phyloP scores from a whole-genome alignment of 176 grass and related monocot genomes.

The Carex myosuroides region DNA sequence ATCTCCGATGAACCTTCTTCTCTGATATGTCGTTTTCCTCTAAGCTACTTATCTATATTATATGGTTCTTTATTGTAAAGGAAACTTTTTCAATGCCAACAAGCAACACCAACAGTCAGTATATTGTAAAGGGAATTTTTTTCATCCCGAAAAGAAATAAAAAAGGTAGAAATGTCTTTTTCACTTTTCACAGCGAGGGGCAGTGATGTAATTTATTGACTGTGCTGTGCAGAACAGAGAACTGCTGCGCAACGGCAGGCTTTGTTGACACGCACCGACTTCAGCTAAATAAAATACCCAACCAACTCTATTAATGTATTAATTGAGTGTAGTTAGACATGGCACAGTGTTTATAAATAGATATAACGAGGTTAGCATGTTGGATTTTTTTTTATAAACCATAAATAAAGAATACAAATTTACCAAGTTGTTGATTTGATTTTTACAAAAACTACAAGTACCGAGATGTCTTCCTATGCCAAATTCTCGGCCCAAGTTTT shows the following conservation, averaged over 20 bases:
- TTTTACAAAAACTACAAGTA: too few species aligned
- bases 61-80: background rate
- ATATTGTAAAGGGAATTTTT: background rate
- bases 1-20: constrained; percentile 29
- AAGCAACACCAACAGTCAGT: too few species aligned
- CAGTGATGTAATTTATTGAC: constrained; percentile 15
- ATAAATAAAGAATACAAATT: too few species aligned
- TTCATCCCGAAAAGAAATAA: background rate
- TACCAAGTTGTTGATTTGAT: too few species aligned
- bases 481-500: too few species aligned
- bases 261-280: constrained; percentile 14
- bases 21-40: constrained; percentile 42
- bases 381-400: background rate
- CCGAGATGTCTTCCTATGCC: too few species aligned
- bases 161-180: constrained; percentile 7
- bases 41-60: background rate
- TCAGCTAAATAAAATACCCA: background rate
- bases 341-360: background rate
- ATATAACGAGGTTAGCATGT: background rate
- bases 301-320: background rate
- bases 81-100: too few species aligned
- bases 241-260: background rate
- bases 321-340: background rate
- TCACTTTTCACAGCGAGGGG: constrained; percentile 18
- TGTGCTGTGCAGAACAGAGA: constrained; percentile 11